Conservation (phyloP, 495 filamentous ascomycete species). For the Bathelium albidoporum region DNA sequence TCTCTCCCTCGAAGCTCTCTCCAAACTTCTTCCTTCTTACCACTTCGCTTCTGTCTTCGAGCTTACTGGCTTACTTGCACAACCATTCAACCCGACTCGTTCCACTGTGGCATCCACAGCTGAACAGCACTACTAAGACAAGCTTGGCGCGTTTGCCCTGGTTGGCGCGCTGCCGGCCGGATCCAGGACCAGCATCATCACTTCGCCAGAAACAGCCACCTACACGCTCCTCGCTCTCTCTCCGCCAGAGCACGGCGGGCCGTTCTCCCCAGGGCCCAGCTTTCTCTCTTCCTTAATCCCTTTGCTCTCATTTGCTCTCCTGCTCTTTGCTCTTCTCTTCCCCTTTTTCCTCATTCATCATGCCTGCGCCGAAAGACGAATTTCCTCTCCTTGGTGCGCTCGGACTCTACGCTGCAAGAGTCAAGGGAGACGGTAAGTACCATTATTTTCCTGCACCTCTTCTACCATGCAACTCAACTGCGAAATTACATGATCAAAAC, state of each 20-base stretch:
- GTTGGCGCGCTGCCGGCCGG: background rate
- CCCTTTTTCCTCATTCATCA: constrained; percentile 6
- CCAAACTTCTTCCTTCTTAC: background rate
- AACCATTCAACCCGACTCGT: background rate
- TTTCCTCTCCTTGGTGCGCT: constrained; percentile 43
- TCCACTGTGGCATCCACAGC: background rate
- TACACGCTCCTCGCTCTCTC: constrained; percentile 1
- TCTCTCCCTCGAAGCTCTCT: background rate
- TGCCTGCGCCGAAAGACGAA: constrained; percentile 32
- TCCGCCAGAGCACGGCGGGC: background rate
- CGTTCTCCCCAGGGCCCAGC: constrained; percentile 1
- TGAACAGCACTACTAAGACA: background rate
- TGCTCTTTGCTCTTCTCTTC: constrained; percentile 4
- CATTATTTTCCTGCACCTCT: constrained; percentile 4
- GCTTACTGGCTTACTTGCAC: background rate
- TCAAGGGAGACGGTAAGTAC: constrained; percentile 41
- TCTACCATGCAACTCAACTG: background rate
- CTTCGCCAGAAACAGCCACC: constrained; percentile 4
- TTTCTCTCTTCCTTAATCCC: constrained; percentile 3
- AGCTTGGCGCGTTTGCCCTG: background rate
- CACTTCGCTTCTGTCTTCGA: background rate
- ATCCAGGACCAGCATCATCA: constrained; percentile 2
- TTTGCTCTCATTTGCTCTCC: background rate
- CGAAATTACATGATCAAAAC: background rate
- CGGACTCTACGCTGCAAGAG: constrained; percentile 42